Percentiles rank a stretch among this genome's conserved stretches.
Evolutionary conservation across 2,329 filamentous ascomycete species (phyloP).

Genomic region (Colletotrichum brevisporum): DNA sequence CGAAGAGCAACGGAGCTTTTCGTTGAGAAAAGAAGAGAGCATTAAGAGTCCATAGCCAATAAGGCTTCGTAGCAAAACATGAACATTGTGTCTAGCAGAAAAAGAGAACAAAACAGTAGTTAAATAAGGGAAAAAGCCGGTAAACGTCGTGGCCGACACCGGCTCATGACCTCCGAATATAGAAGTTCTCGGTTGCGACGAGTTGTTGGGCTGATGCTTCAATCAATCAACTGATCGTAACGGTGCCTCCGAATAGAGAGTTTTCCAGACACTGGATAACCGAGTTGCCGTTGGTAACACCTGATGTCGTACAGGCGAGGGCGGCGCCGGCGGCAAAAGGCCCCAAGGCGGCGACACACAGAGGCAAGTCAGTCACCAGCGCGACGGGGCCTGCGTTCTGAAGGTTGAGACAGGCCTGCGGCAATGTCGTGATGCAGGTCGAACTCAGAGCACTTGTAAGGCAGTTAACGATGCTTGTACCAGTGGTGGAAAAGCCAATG

Average conservation of each 20-base stretch:
- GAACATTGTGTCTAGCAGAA: too few relatives aligned
- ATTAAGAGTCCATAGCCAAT: too few relatives aligned
- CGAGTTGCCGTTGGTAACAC: slow-evolving; percentile 11
- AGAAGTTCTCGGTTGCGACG: too few relatives aligned
- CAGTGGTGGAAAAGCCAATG: not conserved
- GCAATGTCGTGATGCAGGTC: not conserved
- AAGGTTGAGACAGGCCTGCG: not conserved
- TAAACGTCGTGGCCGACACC: too few relatives aligned
- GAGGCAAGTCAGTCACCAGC: slow-evolving; percentile 7
- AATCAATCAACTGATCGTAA: too few relatives aligned
- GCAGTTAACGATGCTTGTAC: not conserved
- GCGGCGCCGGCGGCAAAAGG: slow-evolving; percentile 1
- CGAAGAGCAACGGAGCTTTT: too few relatives aligned
- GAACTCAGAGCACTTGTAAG: not conserved
- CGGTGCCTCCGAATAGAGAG: slow-evolving; percentile 2
- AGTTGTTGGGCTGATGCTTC: too few relatives aligned
- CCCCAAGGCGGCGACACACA: slow-evolving; percentile 5
- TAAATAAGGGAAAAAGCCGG: too few relatives aligned
- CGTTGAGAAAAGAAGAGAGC: too few relatives aligned
- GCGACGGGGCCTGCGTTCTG: not conserved
- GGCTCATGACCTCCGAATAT: too few relatives aligned
- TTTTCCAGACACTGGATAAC: slow-evolving; percentile 1
- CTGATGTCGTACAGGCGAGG: not conserved
- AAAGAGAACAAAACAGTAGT: too few relatives aligned
- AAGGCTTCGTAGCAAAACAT: too few relatives aligned